Conservation (phyloP, 768 basidiomycete genomes). For the Boletus tylopilopsis region DNA sequence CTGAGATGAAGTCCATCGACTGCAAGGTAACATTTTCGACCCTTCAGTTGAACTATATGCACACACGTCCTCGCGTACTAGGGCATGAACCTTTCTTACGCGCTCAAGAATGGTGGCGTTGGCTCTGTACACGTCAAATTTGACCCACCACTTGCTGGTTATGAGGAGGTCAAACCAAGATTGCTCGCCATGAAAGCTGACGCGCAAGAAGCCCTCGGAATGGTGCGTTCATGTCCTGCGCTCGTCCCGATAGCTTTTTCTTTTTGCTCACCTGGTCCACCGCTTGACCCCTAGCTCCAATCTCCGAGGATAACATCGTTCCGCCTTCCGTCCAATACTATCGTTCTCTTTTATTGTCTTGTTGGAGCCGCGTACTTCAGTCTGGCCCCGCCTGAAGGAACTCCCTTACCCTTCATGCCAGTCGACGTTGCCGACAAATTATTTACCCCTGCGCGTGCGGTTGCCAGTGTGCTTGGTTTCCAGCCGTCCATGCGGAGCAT, state of each 20-base stretch:
- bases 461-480: conserved; percentile 16
- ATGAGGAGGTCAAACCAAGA: conserved; percentile 81
- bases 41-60: neutral
- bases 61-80: conserved; percentile 20
- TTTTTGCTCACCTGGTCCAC: no score
- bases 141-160: conserved; percentile 67
- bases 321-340: conserved; percentile 39
- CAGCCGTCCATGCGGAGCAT: conserved; percentile 10
- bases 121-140: conserved; percentile 51
- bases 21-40: conserved; percentile 42
- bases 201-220: conserved; percentile 76
- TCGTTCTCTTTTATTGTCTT: conserved; percentile 6
- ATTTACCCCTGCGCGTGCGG: conserved; percentile 21
- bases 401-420: conserved; percentile 16
- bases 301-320: conserved; percentile 61
- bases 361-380: conserved; percentile 19
- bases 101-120: conserved; percentile 45
- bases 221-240: conserved; percentile 44
- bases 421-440: conserved; percentile 3
- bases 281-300: conserved; percentile 42
- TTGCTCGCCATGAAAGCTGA: conserved; percentile 76
- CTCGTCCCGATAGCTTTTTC: neutral
- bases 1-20: conserved; percentile 69
- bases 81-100: conserved; percentile 71
- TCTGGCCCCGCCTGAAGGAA: conserved; percentile 18